Percentiles rank a stretch among this genome's conserved stretches.
Evolutionary conservation across 1,139 yeast species (phyloP).

Genomic region (Eremothecium coryli): DNA sequence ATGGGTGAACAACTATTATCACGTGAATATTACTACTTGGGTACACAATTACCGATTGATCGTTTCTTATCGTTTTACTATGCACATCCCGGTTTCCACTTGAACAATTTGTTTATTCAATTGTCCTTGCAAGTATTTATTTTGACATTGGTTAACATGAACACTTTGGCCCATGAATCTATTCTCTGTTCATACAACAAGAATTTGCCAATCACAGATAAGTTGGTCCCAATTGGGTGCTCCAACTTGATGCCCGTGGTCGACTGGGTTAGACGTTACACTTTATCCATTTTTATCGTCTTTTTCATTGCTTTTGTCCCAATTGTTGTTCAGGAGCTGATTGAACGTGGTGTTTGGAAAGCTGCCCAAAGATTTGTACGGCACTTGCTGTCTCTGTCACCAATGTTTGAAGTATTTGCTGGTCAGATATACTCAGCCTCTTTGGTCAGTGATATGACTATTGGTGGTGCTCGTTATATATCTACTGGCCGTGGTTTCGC

Average conservation of each 20-base stretch:
- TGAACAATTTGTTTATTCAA: constrained; percentile 92
- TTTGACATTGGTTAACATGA: constrained; percentile 86
- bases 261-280: constrained; percentile 97
- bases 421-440: constrained; percentile 97
- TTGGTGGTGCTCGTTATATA: constrained; percentile 99
- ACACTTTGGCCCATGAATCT: constrained; percentile 83
- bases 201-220: constrained; percentile 79
- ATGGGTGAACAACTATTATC: constrained; percentile 99
- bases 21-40: constrained; percentile 94
- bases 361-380: constrained; percentile 85
- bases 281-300: constrained; percentile 94
- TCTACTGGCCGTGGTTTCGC: constrained; percentile 99
- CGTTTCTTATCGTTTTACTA: constrained; percentile 96
- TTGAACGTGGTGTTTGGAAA: constrained; percentile 97
- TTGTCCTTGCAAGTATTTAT: constrained; percentile 87
- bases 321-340: constrained; percentile 89
- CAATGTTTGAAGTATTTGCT: constrained; percentile 95
- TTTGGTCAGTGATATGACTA: constrained; percentile 79
- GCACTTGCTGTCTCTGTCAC: constrained; percentile 84
- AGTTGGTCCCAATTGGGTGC: constrained; percentile 83
- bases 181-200: constrained; percentile 76
- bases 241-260: constrained; percentile 83
- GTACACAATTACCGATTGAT: constrained; percentile 94
- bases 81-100: constrained; percentile 99
- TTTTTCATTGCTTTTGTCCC: constrained; percentile 97